These are phyloP conservation scores for Suhomyces panamericanus DNA, from an alignment of 1,139 yeast species.

Conservation along the genomic window DNA sequence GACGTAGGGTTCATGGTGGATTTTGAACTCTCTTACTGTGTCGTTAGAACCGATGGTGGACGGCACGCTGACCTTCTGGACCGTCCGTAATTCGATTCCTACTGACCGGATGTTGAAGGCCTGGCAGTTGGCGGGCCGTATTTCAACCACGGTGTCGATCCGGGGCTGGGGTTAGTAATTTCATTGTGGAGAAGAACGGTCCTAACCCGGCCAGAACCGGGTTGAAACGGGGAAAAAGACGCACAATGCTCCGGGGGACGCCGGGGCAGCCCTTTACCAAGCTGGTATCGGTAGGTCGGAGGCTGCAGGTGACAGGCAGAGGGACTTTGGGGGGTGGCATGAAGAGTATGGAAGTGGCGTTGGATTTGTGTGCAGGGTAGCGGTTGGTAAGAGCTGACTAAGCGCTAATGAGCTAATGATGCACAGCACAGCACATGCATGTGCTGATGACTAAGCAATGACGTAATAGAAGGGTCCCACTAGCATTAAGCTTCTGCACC, in stretches of 20 bases:
- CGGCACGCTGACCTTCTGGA: conserved; percentile 41
- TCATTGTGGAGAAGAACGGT: background rate
- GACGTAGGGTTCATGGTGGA: conserved; percentile 39
- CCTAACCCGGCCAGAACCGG: background rate
- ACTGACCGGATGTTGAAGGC: conserved; percentile 44
- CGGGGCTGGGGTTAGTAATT: conserved; percentile 35
- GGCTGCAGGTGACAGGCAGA: conserved; percentile 33
- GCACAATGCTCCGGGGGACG: conserved; percentile 51
- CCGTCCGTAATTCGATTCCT: conserved; percentile 37
- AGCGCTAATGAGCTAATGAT: background rate
- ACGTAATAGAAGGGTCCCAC: background rate
- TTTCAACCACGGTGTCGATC: conserved; percentile 43
- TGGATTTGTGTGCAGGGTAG: conserved; percentile 2
- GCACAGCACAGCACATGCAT: too few relatives aligned
- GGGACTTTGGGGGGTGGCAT: conserved; percentile 20
- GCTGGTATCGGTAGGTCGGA: conserved; percentile 50
- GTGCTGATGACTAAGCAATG: too few relatives aligned
- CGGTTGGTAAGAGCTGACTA: background rate
- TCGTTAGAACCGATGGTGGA: conserved; percentile 47
- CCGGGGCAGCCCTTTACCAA: conserved; percentile 66
- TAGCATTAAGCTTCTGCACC: too few relatives aligned
- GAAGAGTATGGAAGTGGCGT: background rate
- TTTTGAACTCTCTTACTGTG: conserved; percentile 33
- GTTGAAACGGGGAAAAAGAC: conserved; percentile 18
- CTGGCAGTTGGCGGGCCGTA: conserved; percentile 39